Conservation (phyloP, 192 early-diverging fungal species). For the Coemansia sp. region DNA sequence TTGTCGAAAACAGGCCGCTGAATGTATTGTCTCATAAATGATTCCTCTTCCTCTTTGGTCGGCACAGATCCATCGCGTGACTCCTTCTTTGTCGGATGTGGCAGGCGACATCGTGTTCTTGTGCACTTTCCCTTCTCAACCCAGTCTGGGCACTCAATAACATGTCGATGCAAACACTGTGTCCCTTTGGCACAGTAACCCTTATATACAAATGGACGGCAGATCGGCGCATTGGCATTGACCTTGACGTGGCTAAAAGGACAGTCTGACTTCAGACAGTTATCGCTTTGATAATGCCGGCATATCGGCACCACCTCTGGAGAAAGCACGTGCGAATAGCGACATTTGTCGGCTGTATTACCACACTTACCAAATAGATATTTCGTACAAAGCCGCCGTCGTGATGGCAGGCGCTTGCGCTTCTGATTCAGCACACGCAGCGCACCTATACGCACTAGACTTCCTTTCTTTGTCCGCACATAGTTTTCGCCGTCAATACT, state of each 20-base stretch:
- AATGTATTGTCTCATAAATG: slow-evolving; percentile 21
- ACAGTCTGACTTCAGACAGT: slow-evolving; percentile 58
- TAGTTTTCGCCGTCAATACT: slow-evolving; percentile 40
- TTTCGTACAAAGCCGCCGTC: slow-evolving; percentile 27
- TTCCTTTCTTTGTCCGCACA: slow-evolving; percentile 39
- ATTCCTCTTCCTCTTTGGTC: slow-evolving; percentile 24
- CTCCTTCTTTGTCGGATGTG: slow-evolving; percentile 45
- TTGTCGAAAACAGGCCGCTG: slow-evolving; percentile 35
- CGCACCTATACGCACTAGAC: slow-evolving; percentile 30
- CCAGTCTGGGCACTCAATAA: slow-evolving; percentile 71
- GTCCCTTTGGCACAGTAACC: slow-evolving; percentile 62
- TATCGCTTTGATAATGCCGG: slow-evolving; percentile 63
- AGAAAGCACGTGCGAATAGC: slow-evolving; percentile 58
- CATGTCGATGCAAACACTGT: slow-evolving; percentile 61
- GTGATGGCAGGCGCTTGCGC: slow-evolving; percentile 5
- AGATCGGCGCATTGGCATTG: slow-evolving; percentile 61
- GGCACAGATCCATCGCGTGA: neutral
- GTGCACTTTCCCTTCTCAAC: slow-evolving; percentile 60
- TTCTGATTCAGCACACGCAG: slow-evolving; percentile 9
- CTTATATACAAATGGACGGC: slow-evolving; percentile 61
- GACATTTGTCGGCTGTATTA: slow-evolving; percentile 37
- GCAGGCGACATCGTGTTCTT: slow-evolving; percentile 58
- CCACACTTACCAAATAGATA: slow-evolving; percentile 33
- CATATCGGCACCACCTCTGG: slow-evolving; percentile 63
- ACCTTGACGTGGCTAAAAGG: slow-evolving; percentile 59